Percentiles rank a stretch among this genome's conserved stretches.
Evolutionary conservation across 2,329 filamentous ascomycete species (phyloP).

Genomic region (Pestalotiopsis sp.): DNA sequence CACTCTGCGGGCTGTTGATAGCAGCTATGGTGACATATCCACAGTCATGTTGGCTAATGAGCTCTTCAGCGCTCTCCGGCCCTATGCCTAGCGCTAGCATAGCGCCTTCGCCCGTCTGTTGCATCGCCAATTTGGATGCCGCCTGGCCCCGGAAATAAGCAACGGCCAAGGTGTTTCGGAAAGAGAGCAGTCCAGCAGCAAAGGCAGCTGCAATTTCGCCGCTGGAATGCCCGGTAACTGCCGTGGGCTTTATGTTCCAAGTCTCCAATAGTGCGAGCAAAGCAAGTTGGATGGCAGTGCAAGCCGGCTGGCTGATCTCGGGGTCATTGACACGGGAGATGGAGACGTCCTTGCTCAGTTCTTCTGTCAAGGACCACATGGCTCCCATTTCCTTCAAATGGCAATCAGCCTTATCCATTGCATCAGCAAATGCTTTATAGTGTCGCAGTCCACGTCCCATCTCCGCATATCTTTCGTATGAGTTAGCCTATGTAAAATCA

Average conservation of each 20-base stretch:
- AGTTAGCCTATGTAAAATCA: too few species aligned
- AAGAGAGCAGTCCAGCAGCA: neutral
- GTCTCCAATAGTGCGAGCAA: neutral
- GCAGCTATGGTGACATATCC: too few species aligned
- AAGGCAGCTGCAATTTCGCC: neutral
- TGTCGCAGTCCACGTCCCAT: slow-evolving; percentile 26
- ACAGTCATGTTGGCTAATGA: too few species aligned
- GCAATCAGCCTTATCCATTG: neutral
- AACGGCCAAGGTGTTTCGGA: neutral
- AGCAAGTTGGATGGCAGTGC: slow-evolving; percentile 23
- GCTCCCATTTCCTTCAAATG: slow-evolving; percentile 20
- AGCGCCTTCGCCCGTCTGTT: neutral
- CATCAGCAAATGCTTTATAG: slow-evolving; percentile 17
- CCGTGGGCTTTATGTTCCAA: neutral
- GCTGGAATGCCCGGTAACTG: neutral
- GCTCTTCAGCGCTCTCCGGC: neutral
- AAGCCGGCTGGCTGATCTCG: slow-evolving; percentile 34
- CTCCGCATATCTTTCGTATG: neutral
- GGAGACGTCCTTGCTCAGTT: slow-evolving; percentile 19
- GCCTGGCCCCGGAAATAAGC: slow-evolving; percentile 12
- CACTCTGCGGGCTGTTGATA: slow-evolving; percentile 25
- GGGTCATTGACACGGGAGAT: slow-evolving; percentile 24
- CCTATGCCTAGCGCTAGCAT: neutral
- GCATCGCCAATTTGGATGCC: slow-evolving; percentile 22
- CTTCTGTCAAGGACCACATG: slow-evolving; percentile 16